Evolutionary conservation across 495 filamentous ascomycete genomes (phyloP), one percentile per base, ranked within the genome.

Genomic region (Antarctomyces pellizariae): DNA sequence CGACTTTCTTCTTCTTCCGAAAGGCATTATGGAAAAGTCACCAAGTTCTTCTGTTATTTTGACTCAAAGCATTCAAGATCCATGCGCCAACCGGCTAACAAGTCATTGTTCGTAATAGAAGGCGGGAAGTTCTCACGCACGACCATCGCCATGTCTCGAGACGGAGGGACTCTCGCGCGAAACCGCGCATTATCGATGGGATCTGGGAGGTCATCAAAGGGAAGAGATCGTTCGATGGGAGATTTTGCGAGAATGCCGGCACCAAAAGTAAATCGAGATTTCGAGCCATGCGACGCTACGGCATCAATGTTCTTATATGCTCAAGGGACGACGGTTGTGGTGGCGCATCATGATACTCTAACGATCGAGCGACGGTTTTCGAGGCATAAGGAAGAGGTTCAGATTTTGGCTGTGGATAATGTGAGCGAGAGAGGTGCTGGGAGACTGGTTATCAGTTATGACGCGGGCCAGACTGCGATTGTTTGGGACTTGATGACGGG

Each of bases 401-500:
- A 67, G 15, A 62, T 90, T 36, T 62, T 97, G 14, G 71, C 75
- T 13, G 78, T 82, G 26, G 86, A 97, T 46, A 95, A 86, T 51
- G 67, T 75, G 29, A 95, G 82, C 48, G 84, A 92, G 31, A 59
- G 71, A 27, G 80, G 80, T 18, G 67, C 73, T 1, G 84, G 84
- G 7, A 55, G 80, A 35, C 51, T 90, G 34, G 80, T 90, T 5
- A 76, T 93, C 25, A 93, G 82, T 52, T 89, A 91, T 37, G 86
- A 97, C 59, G 63, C 61, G 16, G 76, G 78, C 15, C 75, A 79
- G 49, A 91, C 77, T 3, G 82, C 82, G 1, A 90, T 95, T 41
- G 79, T 97, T 12, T 97, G 86, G 86, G 84, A 95, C 53, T 57
- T 91, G 17, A 67, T 90, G 48, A 91, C 80, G 0, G 86, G 86